Percentiles rank a stretch among this genome's conserved stretches.
phyloP scores from a whole-genome alignment of 768 basidiomycete species.

The Leccinellum rugosiceps region DNA sequence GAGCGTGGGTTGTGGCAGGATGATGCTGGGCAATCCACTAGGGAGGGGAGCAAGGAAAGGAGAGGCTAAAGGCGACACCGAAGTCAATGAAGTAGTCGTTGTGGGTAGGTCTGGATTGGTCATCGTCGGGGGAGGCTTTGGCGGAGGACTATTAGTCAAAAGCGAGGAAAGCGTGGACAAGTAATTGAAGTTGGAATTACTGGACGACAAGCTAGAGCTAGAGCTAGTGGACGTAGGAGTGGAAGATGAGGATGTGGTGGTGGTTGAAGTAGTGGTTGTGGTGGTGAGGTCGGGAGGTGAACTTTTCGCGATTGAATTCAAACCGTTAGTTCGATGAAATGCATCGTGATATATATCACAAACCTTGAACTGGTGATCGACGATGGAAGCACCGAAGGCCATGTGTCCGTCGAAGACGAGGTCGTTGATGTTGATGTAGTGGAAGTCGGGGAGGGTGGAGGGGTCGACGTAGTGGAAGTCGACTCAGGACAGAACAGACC shows the following conservation, averaged over 20 bases:
- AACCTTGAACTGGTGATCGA: conserved; percentile 8
- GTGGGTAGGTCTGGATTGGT: conserved; percentile 39
- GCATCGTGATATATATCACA: neutral
- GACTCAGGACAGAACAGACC: no score
- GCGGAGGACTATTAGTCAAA: conserved; percentile 23
- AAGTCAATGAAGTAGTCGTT: conserved; percentile 28
- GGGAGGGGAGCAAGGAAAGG: conserved; percentile 45
- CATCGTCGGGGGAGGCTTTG: conserved; percentile 22
- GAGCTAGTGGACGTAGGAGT: conserved; percentile 18
- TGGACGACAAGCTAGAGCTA: neutral
- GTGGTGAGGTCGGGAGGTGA: conserved; percentile 25
- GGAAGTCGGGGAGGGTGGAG: neutral
- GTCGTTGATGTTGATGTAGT: neutral
- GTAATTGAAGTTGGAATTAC: conserved; percentile 33
- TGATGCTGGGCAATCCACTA: conserved; percentile 54
- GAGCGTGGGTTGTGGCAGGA: conserved; percentile 42
- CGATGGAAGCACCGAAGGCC: neutral
- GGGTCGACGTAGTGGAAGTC: neutral
- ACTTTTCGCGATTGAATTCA: conserved; percentile 27
- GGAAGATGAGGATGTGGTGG: conserved; percentile 1
- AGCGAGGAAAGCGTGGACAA: conserved; percentile 34
- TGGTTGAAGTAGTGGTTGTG: conserved; percentile 2
- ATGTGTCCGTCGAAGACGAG: neutral
- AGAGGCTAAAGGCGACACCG: conserved; percentile 20
- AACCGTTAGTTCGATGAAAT: neutral